These are phyloP conservation scores for Aureobasidium sp. DNA, from an alignment of 2,329 filamentous ascomycete species.

Conservation along the genomic window DNA sequence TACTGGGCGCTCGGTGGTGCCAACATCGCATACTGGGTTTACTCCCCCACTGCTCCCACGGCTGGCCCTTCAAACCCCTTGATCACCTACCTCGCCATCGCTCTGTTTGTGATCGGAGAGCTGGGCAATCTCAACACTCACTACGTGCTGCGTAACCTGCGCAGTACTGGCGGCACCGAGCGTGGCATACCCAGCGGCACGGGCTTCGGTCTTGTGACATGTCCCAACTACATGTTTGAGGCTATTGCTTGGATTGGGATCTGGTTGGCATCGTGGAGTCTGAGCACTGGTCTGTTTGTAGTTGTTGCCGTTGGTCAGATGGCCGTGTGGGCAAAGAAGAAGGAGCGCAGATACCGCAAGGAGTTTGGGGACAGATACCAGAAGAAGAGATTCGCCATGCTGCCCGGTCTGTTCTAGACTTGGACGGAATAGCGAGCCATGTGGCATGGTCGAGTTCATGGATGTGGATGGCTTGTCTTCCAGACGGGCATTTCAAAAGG, in stretches of 20 bases:
- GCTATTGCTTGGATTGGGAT: constrained; percentile 79
- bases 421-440: not conserved
- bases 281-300: constrained; percentile 71
- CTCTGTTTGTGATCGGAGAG: constrained; percentile 71
- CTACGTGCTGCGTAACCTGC: constrained; percentile 67
- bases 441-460: not conserved
- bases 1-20: constrained; percentile 85
- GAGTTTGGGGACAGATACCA: constrained; percentile 92
- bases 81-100: constrained; percentile 61
- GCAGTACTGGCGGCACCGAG: constrained; percentile 72
- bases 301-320: constrained; percentile 69
- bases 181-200: constrained; percentile 81
- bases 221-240: constrained; percentile 97
- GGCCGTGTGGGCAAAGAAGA: constrained; percentile 81
- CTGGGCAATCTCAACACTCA: constrained; percentile 74
- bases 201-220: constrained; percentile 81
- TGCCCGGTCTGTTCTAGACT: constrained; percentile 73
- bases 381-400: constrained; percentile 80
- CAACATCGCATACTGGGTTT: constrained; percentile 77
- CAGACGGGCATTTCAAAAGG: too few species aligned
- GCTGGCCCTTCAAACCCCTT: constrained; percentile 40
- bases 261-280: constrained; percentile 70
- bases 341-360: constrained; percentile 82
- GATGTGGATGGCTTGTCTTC: too few species aligned
- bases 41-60: constrained; percentile 65